Base-by-base conservation (phyloP, 768 basidiomycete genomes). In the Phylloporus arenicola region DNA sequence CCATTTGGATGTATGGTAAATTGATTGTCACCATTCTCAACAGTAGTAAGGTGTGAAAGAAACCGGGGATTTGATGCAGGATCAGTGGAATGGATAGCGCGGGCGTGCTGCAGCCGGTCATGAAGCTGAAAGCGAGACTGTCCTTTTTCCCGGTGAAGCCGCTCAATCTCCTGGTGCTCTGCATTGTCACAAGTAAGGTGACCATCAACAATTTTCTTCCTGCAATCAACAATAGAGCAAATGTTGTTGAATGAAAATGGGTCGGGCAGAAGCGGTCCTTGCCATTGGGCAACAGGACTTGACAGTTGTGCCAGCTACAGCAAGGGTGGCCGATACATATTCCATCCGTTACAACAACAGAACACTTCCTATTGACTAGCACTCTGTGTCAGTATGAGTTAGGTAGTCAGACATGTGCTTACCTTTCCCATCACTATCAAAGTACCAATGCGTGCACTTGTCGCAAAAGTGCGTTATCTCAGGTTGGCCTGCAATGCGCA, bases 111-210 rank as follows among this genome's bases (percentile, higher is more conserved):
- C 0, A 56, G 35, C 3, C 12, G 19, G 1, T 50, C 48, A 27
- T 1, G 20, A 1, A 56, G 48, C 16, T 56, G 49, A 4, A 56
- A 56, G 16, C 13, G 5, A 0, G 48, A 56, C 16, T 45, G 48
- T 0, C 49, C 55, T 40, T 27, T 50, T 1, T 50, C 46, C 1
- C 20, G 19, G 5, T 54, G 52, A 0, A 11, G 35, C 0, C 1
- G 1, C 5, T 47, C 37, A 2, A 50, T 2, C 0, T 1, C 0
- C 5, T 53, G 54, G 2, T 55, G 51, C 4, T 5, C 9, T 1
- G 25, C n/a, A 2, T 45, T 9, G 3, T n/a, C 0, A 2, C 47
- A 53, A 2, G 44, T 53, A n/a, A 56, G 47, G 0, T 3, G 9
- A 2, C 31, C 19, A 1, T 16, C 1, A 4, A 41, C 16, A 4